Base-by-base conservation (phyloP, 805 yeast species). In the Saccharomycopsis malanga region DNA sequence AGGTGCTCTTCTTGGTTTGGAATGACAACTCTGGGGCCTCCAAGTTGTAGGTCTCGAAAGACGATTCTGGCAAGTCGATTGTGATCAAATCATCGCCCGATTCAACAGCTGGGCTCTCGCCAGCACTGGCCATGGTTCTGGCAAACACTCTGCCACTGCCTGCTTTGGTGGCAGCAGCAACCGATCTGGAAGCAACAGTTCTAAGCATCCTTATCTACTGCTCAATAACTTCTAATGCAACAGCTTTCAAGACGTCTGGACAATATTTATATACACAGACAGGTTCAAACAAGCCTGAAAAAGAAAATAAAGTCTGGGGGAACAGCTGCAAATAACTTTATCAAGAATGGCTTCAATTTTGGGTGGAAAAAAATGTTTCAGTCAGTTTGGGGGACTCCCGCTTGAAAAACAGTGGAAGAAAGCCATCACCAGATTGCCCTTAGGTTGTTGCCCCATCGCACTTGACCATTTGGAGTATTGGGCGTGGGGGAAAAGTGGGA, bases 11-110 rank as follows among this genome's bases (percentile, higher is more conserved):
- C 60, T 86, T 81, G 49, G 96, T 83, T 68, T 81, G 82, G 65
- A 84, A 83, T 45, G 72, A 68, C 61, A 84, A 71, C 42, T 75
- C 75, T 45, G 96, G 96, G 21, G 74, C 73, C 36, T 78, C 83
- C 56, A 93, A 65, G 69, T 82, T 72, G 74, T 88, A 93, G 46
- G 87, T 83, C 68, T 86, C 93, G 64, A 87, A 93, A 6, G 95
- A 81, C 47, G 76, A 66, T 45, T 81, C 88, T 53, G 95, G 94
- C 54, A 91, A 75, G 15, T 76, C 75, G 56, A 85, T 76, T 42
- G 66, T 63, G 47, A 71, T 65, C 30, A 62, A 34, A 36, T 65
- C 68, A 42, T 57, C 61, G n/a, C 45, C 54, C 2, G 34, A 37
- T 20, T 41, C 44, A 21, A 29, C 36, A 2, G 15, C 35, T 20